Evolutionary conservation across 2,329 filamentous ascomycete genomes (phyloP), one percentile per base, ranked within the genome.

Genomic region (Colletotrichum shisoi): DNA sequence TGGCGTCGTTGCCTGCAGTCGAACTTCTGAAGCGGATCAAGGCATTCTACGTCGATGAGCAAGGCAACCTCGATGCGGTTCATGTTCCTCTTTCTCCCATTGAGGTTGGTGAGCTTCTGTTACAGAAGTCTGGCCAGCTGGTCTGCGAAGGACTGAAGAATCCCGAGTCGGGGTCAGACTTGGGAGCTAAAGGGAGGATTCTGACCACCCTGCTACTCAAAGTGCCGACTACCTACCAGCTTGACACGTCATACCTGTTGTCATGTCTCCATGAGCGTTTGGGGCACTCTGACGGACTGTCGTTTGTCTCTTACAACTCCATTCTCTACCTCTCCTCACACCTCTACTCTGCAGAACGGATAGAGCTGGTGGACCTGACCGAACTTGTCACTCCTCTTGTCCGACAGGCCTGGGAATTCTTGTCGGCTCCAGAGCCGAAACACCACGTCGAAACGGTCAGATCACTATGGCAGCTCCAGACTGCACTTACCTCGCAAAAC

Each of bases 391-490:
- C 87, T 21, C 83, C 86, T 34, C 80, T 98, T 24, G 88, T 95
- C 17, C 82, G 82, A 1, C 85, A 89, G 63, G 84, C 94, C 0
- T 99, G 95, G 95, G 77, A 81, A 5, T 93, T 92, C 73, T 79
- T 99, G 45, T 91, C 93, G 0, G 89, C 92, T n/a, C 84, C 89
- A 13, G 89, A 90, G 69, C 93, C 94, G 0, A 97, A 97, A 74
- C 96, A 94, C 71, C 95, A 98, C 74, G 94, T 99, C 39, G 96
- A 99, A 79, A 90, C 93, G 19, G 92, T 96, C 9, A 88, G 91
- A 64, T 90, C 89, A 71, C 81, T 99, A 45, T 96, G 95, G 92
- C 88, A 93, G 71, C 80, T 99, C 58, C 93, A 98, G 72, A 86
- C 84, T 27, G 85, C 88, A 0, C 84, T 96, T 13, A 86, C 89